These are phyloP conservation scores for Stereocaulon alpinum DNA, from an alignment of 495 filamentous ascomycete species.

Conservation along the genomic window DNA sequence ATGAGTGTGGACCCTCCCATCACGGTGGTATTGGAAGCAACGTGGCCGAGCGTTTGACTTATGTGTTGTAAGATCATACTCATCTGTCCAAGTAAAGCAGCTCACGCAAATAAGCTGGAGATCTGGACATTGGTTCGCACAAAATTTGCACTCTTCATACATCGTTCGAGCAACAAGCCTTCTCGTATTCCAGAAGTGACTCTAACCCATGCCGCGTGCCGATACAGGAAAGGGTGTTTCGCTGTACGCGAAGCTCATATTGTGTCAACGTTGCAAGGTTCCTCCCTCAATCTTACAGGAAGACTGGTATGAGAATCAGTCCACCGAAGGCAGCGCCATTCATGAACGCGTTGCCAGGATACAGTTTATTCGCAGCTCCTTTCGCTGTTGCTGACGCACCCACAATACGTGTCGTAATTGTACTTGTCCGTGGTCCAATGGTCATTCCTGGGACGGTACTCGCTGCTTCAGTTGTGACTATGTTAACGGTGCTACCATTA, in stretches of 20 bases:
- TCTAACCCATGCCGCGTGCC: neutral
- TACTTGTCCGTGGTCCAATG: slow-evolving; percentile 11
- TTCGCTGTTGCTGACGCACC: slow-evolving; percentile 14
- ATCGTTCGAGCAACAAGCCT: neutral
- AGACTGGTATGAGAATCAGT: neutral
- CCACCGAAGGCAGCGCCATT: neutral
- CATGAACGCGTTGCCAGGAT: neutral
- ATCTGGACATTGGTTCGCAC: neutral
- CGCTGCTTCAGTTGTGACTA: slow-evolving; percentile 7
- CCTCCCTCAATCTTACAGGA: neutral
- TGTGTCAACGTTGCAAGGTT: neutral
- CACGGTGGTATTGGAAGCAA: too few species aligned
- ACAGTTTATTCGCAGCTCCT: neutral
- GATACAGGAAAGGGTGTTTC: neutral
- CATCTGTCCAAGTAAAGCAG: too few species aligned
- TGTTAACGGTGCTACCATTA: neutral
- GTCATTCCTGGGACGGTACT: slow-evolving; percentile 16
- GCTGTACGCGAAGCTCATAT: neutral
- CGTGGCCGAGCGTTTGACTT: too few species aligned
- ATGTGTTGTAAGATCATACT: too few species aligned
- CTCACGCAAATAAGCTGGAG: too few species aligned
- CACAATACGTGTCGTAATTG: slow-evolving; percentile 12
- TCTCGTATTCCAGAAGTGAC: neutral
- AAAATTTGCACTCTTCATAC: neutral
- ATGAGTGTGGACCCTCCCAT: neutral